Base-by-base conservation (phyloP, 495 filamentous ascomycete species). In the Daldinia concentrica region DNA sequence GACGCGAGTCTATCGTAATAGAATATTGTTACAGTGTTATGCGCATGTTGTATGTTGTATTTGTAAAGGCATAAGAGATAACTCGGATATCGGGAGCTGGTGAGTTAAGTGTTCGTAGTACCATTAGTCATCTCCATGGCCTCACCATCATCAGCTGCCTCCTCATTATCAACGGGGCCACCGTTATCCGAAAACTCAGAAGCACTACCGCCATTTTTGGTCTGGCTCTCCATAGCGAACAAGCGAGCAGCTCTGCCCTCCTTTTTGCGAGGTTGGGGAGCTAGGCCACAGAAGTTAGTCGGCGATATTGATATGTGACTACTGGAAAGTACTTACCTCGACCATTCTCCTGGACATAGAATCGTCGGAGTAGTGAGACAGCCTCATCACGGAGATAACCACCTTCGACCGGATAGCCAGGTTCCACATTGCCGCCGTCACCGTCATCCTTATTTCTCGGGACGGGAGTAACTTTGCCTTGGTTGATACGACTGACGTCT, bases 301-400 rank as follows among this genome's bases (percentile, higher is more conserved):
- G 48, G 14, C 19, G 41, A 41, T 14, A 17, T 4, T 22, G 7
- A 22, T 15, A 24, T 9, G 27, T 59, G 9, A 29, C 6, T n/a
- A 14, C 27, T 52, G n/a, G 14, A 3, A 6, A 58, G 22, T 30
- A 67, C 78, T 64, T 80, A 92, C 92, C 92, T 84, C 93, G 90
- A 54, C 90, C 91, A 79, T 99, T 99, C 78, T 98, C 93, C 82
- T 98, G 96, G 15, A 98, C 90, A 77, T 99, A 99, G 78, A 99
- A 99, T 62, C 93, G 89, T 62, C 96, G 86, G 66, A 98, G 83
- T 66, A 98, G 75, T 80, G 94, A 93, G 69, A 99, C 94, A 0
- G 94, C 94, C 73, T 97, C 93, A 69, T 95, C 90, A 15, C 90
- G 86, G 72, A 92, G 92, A 76, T 97, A 86, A 1, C 94, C 95